Base-by-base conservation (phyloP, 495 filamentous ascomycete genomes). In the Podospora pseudoanserina region DNA sequence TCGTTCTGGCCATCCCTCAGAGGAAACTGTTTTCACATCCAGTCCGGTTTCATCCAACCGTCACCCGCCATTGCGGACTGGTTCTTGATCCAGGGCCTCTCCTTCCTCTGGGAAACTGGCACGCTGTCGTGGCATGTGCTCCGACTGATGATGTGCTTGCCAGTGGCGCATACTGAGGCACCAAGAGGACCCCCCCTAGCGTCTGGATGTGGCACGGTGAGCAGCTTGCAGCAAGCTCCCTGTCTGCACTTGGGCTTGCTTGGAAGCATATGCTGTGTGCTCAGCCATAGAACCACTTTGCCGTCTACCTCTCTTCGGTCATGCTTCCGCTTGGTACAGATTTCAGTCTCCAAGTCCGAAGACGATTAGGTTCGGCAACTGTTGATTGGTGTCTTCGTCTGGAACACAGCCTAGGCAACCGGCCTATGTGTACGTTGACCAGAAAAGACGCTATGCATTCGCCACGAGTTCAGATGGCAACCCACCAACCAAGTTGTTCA, bases 121-220 rank as follows among this genome's bases (percentile, higher is more conserved):
- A 23, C 13, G 34, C 61, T 15, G 7, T 49, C 32, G 23, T 63
- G 61, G 32, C 59, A 32, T 32, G 20, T 32, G 59, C 59, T 61
- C 27, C 59, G 7, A 18, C 32, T 15, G 30, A 39, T n/a, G 28
- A 32, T 28, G 61, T 39, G 27, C 27, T 32, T 63, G 27, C 23
- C 34, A 53, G 60, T 60, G 30, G 60, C 65, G 26, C 62, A 57
- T 65, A 49, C 16, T 44, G 57, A 49, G 26, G 57, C 55, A 60
- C 23, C 65, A 64, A 54, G 26, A 65, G 28, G 23, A 30, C 44
- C 27, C 62, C 53, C 60, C 32, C 54, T 63, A 6, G 64, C 30
- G 68, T 58, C 65, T 55, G 53, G 4, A 19, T 65, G 68, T 70
- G 68, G 68, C 68, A 70, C 68, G 26, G 60, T 59, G 65, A 67